Percentiles rank a stretch among this genome's conserved stretches.
phyloP scores from a whole-genome alignment of 2,329 filamentous ascomycete species.

The Fusarium hainanense region DNA sequence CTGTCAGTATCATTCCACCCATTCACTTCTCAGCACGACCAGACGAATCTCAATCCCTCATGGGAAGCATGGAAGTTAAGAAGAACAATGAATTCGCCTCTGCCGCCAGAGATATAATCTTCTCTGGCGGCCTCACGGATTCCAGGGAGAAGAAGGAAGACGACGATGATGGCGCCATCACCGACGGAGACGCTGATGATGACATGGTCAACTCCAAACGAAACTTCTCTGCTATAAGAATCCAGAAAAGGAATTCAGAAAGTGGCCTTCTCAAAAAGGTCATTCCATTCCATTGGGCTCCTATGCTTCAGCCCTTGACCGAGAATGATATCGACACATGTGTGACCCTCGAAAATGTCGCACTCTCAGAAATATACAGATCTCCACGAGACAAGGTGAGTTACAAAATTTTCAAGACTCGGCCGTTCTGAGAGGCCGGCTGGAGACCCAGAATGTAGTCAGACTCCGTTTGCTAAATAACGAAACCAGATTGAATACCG shows the following conservation, averaged over 20 bases:
- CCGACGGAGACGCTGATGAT: constrained; percentile 56
- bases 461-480: constrained; percentile 4
- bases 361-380: constrained; percentile 64
- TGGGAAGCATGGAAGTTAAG: constrained; percentile 34
- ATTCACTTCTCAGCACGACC: background rate
- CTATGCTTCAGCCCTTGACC: constrained; percentile 73
- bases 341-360: constrained; percentile 65
- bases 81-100: constrained; percentile 46
- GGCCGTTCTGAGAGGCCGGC: background rate
- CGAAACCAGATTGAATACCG: constrained; percentile 48
- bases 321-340: constrained; percentile 71
- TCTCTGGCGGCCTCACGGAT: constrained; percentile 31
- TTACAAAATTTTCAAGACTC: background rate
- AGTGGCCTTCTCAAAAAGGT: constrained; percentile 55
- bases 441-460: background rate
- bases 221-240: constrained; percentile 54
- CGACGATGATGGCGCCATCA: constrained; percentile 50
- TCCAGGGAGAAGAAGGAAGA: constrained; percentile 27
- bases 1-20: background rate
- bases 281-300: constrained; percentile 71
- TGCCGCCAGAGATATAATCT: constrained; percentile 45
- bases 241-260: constrained; percentile 49
- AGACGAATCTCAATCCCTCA: background rate
- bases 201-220: constrained; percentile 53
- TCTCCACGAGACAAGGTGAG: constrained; percentile 66